These are phyloP conservation scores for Auxenochlorella pyrenoidosa DNA, from an alignment of 139 green algal species.

Conservation along the genomic window DNA sequence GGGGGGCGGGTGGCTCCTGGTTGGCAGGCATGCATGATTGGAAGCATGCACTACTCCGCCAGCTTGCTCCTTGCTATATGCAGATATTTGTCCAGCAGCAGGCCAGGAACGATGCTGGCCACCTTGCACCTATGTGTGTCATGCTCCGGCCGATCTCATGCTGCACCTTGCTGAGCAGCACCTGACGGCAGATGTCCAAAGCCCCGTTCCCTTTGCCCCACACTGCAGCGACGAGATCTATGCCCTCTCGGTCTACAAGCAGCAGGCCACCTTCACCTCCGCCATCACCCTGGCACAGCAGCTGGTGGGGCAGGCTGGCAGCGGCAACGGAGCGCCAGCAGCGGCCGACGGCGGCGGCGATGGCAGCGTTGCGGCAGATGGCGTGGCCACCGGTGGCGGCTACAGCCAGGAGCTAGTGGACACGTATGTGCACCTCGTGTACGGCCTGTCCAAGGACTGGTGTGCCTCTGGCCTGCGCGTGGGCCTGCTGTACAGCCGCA, in stretches of 20 bases:
- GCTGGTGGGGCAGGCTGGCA: constrained; percentile 15
- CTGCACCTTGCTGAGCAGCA: too few species aligned
- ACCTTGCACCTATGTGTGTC: too few species aligned
- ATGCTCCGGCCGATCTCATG: too few species aligned
- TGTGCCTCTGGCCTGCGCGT: constrained; percentile 73
- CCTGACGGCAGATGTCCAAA: too few species aligned
- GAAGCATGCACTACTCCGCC: too few species aligned
- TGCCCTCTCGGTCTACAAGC: constrained; percentile 69
- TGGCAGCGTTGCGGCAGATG: neutral
- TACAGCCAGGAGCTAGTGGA: constrained; percentile 21
- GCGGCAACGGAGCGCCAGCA: too few species aligned
- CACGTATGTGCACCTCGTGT: constrained; percentile 59
- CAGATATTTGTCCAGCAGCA: too few species aligned
- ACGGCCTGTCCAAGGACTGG: constrained; percentile 72
- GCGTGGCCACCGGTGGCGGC: neutral
- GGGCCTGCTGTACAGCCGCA: constrained; percentile 72
- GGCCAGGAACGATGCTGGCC: too few species aligned
- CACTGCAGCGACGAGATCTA: constrained; percentile 83
- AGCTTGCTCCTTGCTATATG: too few species aligned
- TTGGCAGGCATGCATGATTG: too few species aligned
- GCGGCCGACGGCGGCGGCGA: neutral
- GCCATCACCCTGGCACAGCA: constrained; percentile 52
- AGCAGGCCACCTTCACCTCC: constrained; percentile 46
- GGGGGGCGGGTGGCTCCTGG: too few species aligned
- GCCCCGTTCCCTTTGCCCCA: neutral